Percentiles rank a stretch among this genome's conserved stretches.
These are phyloP conservation scores for Ceratocystis albifundus DNA, from an alignment of 2,329 filamentous ascomycete species.

Conservation along the genomic window DNA sequence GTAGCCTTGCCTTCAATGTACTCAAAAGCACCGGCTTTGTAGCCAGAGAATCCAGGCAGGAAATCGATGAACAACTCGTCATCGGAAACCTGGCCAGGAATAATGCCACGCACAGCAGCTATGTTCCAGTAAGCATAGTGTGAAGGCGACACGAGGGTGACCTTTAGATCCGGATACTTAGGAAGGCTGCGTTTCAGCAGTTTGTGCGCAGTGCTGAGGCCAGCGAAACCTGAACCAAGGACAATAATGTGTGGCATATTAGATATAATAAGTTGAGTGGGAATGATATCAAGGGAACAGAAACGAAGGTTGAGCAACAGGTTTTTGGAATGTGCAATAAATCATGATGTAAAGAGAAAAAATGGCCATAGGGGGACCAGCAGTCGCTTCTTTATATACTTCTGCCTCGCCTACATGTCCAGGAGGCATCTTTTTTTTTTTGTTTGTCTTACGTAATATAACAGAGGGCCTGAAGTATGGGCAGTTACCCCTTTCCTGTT, in stretches of 20 bases:
- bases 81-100: constrained; percentile 38
- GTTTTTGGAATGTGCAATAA: too few relatives aligned
- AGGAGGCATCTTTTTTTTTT: too few relatives aligned
- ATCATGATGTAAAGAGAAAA: background rate
- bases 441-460: background rate
- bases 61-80: constrained; percentile 31
- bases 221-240: constrained; percentile 39
- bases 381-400: background rate
- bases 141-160: constrained; percentile 38
- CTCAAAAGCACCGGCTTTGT: constrained; percentile 39
- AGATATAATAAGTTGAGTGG: background rate
- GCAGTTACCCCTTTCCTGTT: background rate
- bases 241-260: constrained; percentile 37
- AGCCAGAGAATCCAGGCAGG: constrained; percentile 38
- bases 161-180: constrained; percentile 33
- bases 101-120: constrained; percentile 38
- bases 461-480: background rate
- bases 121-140: constrained; percentile 41
- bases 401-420: background rate
- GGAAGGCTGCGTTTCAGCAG: constrained; percentile 37
- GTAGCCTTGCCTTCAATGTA: constrained; percentile 41
- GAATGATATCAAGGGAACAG: background rate
- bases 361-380: background rate
- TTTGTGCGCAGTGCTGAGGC: constrained; percentile 40
- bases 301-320: background rate